These are phyloP conservation scores for Melampsora americana DNA, from an alignment of 1,284 basidiomycete species.

Conservation along the genomic window DNA sequence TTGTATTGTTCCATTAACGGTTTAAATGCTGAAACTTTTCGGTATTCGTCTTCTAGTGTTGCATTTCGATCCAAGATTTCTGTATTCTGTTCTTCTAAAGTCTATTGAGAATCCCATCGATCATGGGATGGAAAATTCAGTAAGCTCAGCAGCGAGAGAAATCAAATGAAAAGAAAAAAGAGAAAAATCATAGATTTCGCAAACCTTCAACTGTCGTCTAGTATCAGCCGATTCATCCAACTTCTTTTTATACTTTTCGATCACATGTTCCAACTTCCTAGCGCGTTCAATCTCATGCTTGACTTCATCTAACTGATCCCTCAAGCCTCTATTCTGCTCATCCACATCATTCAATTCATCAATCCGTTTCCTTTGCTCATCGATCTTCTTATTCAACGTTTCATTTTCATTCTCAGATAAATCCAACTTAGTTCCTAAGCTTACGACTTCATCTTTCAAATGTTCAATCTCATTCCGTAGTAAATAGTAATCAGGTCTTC, in stretches of 20 bases:
- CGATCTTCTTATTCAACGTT: background rate
- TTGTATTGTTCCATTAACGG: constrained; percentile 90
- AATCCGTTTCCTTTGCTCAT: constrained; percentile 53
- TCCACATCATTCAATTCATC: constrained; percentile 78
- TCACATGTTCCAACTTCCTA: constrained; percentile 90
- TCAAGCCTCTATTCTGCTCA: constrained; percentile 71
- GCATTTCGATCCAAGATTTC: constrained; percentile 86
- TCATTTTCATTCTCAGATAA: constrained; percentile 29
- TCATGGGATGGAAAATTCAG: background rate
- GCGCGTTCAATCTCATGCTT: constrained; percentile 78
- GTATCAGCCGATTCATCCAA: constrained; percentile 88
- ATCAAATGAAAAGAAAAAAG: constrained; percentile 7
- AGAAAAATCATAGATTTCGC: constrained; percentile 43
- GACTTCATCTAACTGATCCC: constrained; percentile 91
- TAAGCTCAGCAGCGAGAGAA: constrained; percentile 19
- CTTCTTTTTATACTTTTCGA: constrained; percentile 99
- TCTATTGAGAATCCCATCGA: constrained; percentile 56
- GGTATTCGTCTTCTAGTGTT: constrained; percentile 81
- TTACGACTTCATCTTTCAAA: constrained; percentile 67
- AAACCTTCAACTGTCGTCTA: constrained; percentile 76
- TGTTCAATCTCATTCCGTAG: constrained; percentile 64
- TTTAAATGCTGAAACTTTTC: constrained; percentile 79
- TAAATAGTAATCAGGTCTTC: constrained; percentile 63
- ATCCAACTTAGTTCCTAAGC: constrained; percentile 55
- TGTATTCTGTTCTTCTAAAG: constrained; percentile 85